Percentiles rank a stretch among this genome's conserved stretches.
Evolutionary conservation across 2,329 filamentous ascomycete species (phyloP).

Genomic region (Fusarium odoratissimum): DNA sequence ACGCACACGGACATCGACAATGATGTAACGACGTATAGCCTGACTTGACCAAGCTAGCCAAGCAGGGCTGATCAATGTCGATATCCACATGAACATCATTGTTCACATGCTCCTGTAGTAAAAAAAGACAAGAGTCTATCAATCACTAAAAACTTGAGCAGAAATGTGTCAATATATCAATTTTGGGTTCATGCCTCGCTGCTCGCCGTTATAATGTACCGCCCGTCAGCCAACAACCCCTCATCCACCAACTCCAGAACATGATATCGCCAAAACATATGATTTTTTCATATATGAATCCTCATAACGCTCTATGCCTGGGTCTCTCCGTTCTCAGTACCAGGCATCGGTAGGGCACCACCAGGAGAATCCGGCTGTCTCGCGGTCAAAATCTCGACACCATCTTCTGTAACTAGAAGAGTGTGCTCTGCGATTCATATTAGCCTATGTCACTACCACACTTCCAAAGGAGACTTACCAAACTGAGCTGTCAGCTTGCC

Average conservation of each 20-base stretch:
- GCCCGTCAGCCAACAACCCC: constrained; percentile 9
- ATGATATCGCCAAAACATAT: constrained; percentile 17
- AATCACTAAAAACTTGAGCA: not conserved
- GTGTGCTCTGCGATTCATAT: constrained; percentile 73
- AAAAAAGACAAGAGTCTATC: not conserved
- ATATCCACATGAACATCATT: constrained; percentile 16
- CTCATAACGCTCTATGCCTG: constrained; percentile 13
- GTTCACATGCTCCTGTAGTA: constrained; percentile 15
- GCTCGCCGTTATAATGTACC: constrained; percentile 11
- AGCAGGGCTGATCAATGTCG: constrained; percentile 7
- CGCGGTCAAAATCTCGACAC: constrained; percentile 84
- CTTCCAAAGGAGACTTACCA: constrained; percentile 62
- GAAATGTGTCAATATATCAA: constrained; percentile 6
- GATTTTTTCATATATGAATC: constrained; percentile 1
- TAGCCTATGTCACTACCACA: constrained; percentile 24
- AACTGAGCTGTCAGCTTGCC: constrained; percentile 94
- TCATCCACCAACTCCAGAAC: constrained; percentile 28
- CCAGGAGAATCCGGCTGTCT: constrained; percentile 79
- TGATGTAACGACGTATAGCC: constrained; percentile 30
- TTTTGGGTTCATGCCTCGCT: constrained; percentile 2
- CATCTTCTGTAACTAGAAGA: constrained; percentile 83
- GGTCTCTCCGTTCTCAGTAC: constrained; percentile 28
- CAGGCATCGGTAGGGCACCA: constrained; percentile 73
- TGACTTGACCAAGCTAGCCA: constrained; percentile 6
- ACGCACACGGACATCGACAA: constrained; percentile 11